Evolutionary conservation across 208 protist genomes (phyloP).

Genomic region (Porcisia deanei): DNA sequence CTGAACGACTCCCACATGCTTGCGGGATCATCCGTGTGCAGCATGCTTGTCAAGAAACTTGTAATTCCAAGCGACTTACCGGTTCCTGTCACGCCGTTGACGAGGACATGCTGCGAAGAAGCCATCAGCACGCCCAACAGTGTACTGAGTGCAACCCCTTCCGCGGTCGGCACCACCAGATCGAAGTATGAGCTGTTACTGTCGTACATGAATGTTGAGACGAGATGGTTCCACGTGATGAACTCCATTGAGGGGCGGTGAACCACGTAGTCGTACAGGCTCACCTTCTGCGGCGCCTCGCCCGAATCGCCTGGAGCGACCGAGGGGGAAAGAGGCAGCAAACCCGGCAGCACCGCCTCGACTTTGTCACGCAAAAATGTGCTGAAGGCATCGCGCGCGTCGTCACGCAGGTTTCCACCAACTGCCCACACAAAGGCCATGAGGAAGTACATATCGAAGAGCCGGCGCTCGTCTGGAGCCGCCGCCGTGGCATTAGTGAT

Average conservation of each 20-base stretch:
- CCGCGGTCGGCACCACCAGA: conserved; percentile 95
- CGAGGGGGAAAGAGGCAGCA: conserved; percentile 22
- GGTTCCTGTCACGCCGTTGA: conserved; percentile 95
- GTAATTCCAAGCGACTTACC: conserved; percentile 93
- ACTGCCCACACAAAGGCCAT: conserved; percentile 97
- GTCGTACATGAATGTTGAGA: conserved; percentile 92
- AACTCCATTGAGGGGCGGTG: conserved; percentile 87
- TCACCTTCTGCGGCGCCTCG: conserved; percentile 27
- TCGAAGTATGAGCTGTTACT: conserved; percentile 91
- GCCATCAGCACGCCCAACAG: conserved; percentile 75
- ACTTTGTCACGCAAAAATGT: conserved; percentile 79
- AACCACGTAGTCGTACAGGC: conserved; percentile 95
- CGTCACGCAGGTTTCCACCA: conserved; percentile 93
- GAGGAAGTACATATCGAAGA: conserved; percentile 94
- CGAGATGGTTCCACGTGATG: conserved; percentile 89
- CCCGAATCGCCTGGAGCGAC: neutral
- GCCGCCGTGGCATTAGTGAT: conserved; percentile 57
- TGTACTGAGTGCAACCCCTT: conserved; percentile 89
- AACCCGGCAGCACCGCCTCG: conserved; percentile 53
- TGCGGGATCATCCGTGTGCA: conserved; percentile 78
- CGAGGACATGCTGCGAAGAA: conserved; percentile 80
- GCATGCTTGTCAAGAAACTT: conserved; percentile 65
- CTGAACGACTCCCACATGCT: conserved; percentile 87
- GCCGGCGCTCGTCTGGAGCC: conserved; percentile 47
- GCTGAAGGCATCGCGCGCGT: conserved; percentile 87